Evolutionary conservation across 129 eudicot species (phyloP).

Genomic region (Escallonia herrerae): DNA sequence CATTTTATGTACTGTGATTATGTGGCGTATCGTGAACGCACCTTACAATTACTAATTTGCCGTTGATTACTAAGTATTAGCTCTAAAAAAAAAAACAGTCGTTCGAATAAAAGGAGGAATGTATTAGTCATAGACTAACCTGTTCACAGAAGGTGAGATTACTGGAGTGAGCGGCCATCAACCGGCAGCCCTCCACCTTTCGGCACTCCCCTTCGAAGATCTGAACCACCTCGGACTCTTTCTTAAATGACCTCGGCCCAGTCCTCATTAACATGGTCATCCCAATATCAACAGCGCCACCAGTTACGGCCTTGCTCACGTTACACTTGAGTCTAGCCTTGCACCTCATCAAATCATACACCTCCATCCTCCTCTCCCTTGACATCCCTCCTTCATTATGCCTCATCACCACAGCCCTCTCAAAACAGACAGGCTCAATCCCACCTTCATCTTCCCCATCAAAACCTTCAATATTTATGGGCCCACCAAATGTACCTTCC

Average conservation of each 20-base stretch:
- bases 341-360: conserved; percentile 62
- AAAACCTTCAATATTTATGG: conserved; percentile 28
- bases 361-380: conserved; percentile 49
- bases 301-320: conserved; percentile 15
- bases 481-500: conserved; percentile 63
- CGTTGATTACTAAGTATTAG: too few relatives aligned
- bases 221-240: conserved; percentile 51
- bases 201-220: conserved; percentile 50
- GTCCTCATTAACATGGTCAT: conserved; percentile 70
- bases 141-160: conserved; percentile 80
- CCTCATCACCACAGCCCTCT: conserved; percentile 86
- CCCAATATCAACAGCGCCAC: conserved; percentile 28
- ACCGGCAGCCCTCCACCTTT: conserved; percentile 46
- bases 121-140: conserved; percentile 25
- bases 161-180: conserved; percentile 55
- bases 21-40: too few relatives aligned
- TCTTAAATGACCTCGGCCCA: conserved; percentile 62
- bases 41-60: too few relatives aligned
- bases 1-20: too few relatives aligned
- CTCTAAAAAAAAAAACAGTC: too few relatives aligned
- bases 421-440: conserved; percentile 41
- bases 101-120: background rate
- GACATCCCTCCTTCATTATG: conserved; percentile 88
- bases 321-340: conserved; percentile 58
- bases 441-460: conserved; percentile 13